phyloP scores from a whole-genome alignment of 1,284 basidiomycete genomes.

The Pyrrhoderma lamaoense region DNA sequence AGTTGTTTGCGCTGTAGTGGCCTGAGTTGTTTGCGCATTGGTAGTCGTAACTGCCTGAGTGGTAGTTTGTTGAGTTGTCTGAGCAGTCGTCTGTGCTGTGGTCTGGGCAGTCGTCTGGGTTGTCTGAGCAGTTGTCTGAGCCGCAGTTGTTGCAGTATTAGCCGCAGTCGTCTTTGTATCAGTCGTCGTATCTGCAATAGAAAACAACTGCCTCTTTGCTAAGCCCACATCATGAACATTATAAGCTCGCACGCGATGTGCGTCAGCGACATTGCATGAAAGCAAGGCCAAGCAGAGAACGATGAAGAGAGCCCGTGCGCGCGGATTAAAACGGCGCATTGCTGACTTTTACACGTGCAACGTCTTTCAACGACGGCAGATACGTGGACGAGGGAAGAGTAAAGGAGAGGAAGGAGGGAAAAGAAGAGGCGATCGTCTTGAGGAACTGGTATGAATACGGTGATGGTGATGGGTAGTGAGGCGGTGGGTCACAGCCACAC shows the following conservation, averaged over 20 bases:
- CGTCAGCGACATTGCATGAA: slow-evolving; percentile 1
- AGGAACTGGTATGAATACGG: neutral
- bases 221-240: too few relatives aligned
- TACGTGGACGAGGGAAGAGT: neutral
- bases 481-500: slow-evolving; percentile 7
- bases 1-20: slow-evolving; percentile 5
- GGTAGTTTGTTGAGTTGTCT: slow-evolving; percentile 3
- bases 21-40: slow-evolving; percentile 11
- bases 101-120: slow-evolving; percentile 18
- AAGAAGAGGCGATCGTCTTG: neutral
- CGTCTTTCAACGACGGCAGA: too few relatives aligned
- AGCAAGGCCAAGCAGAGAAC: slow-evolving; percentile 10
- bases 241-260: neutral
- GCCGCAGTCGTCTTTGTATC: slow-evolving; percentile 18
- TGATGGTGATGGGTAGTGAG: neutral
- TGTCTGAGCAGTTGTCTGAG: slow-evolving; percentile 10
- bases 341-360: neutral
- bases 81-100: slow-evolving; percentile 15
- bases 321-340: slow-evolving; percentile 13
- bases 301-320: slow-evolving; percentile 12
- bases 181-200: slow-evolving; percentile 18
- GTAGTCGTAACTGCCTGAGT: slow-evolving; percentile 17
- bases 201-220: neutral
- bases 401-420: neutral
- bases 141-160: slow-evolving; percentile 12